These are phyloP conservation scores for Porpolomopsis calyptriformis DNA, from an alignment of 768 basidiomycete species.

Conservation along the genomic window DNA sequence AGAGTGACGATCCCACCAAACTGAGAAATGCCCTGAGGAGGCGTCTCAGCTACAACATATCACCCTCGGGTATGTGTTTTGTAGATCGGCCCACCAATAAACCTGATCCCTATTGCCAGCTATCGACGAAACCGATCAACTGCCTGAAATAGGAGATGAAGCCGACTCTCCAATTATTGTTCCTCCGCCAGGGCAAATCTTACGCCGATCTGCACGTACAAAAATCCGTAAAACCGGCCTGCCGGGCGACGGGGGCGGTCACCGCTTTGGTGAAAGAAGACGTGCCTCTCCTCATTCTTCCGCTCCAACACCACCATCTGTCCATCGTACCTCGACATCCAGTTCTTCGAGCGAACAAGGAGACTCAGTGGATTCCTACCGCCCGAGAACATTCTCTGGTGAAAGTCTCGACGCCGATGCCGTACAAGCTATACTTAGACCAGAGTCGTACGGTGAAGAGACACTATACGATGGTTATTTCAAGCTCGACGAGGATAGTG, in stretches of 20 bases:
- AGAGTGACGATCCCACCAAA: constrained; percentile 70
- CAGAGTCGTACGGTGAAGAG: constrained; percentile 76
- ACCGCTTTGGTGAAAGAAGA: constrained; percentile 59
- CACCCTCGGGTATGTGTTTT: constrained; percentile 68
- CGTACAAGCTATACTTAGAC: constrained; percentile 26
- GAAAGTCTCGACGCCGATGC: constrained; percentile 24
- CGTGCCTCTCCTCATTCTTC: constrained; percentile 18
- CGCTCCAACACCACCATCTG: constrained; percentile 19
- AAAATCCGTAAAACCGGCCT: constrained; percentile 84
- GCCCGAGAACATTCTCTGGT: constrained; percentile 36
- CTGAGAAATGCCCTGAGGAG: constrained; percentile 72
- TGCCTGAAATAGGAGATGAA: constrained; percentile 63
- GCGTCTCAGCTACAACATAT: constrained; percentile 79
- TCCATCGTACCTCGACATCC: constrained; percentile 55
- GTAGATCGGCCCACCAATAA: too few species aligned
- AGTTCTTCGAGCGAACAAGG: constrained; percentile 62
- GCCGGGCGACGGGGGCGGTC: constrained; percentile 68
- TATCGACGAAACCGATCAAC: constrained; percentile 57
- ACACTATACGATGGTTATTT: constrained; percentile 77
- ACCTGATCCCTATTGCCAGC: too few species aligned
- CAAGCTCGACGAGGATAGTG: constrained; percentile 44
- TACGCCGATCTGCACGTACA: constrained; percentile 86
- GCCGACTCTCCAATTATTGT: constrained; percentile 87
- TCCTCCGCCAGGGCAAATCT: constrained; percentile 77
- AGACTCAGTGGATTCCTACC: constrained; percentile 30